Evolutionary conservation across 208 protist genomes (phyloP), one percentile per base, ranked within the genome.

Genomic region (Crithidia expoeki): DNA sequence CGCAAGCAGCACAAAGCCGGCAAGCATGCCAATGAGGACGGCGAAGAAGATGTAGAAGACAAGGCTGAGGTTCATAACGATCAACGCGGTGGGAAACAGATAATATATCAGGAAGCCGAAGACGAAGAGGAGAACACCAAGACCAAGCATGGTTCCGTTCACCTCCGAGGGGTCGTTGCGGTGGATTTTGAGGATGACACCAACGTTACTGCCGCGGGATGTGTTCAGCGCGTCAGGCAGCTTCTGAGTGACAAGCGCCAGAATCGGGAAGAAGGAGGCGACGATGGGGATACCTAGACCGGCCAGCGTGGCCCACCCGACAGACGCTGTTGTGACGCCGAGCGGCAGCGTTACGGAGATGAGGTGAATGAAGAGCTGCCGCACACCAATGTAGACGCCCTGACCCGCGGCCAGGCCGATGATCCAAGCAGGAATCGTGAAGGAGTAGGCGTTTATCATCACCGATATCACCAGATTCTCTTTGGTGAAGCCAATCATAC

Each of bases 11-110:
- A 96, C 81, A 3, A 98, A 59, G 12, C 97, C 97, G 11, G 89
- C 73, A 5, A 98, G 68, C 80, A 98, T 89, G n/a, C 77, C 82
- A 52, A 98, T 62, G 6, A 99, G 68, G 6, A 98, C 58, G 25
- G 72, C 76, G 53, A 99, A 96, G 81, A 99, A 98, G 68, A 99
- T 95, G 78, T 95, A 94, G 25, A 98, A 86, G 34, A 99, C 69
- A 2, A 98, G 68, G 21, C 47, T 52, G 2, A 98, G 66, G 61
- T 99, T 94, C 61, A 93, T 84, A 10, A 72, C 69, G 11, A 99
- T 38, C 0, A 99, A 53, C 0, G 81, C 74, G 25, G 94, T 79
- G 25, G 98, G 98, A 23, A 99, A 89, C 10, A 98, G 42, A 68
- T 97, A 98, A 80, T 98, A 98, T 12, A 99, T 64, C 5, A 92